phyloP scores from a whole-genome alignment of 352 stramenopile species.

The Pythium plurisporium region DNA sequence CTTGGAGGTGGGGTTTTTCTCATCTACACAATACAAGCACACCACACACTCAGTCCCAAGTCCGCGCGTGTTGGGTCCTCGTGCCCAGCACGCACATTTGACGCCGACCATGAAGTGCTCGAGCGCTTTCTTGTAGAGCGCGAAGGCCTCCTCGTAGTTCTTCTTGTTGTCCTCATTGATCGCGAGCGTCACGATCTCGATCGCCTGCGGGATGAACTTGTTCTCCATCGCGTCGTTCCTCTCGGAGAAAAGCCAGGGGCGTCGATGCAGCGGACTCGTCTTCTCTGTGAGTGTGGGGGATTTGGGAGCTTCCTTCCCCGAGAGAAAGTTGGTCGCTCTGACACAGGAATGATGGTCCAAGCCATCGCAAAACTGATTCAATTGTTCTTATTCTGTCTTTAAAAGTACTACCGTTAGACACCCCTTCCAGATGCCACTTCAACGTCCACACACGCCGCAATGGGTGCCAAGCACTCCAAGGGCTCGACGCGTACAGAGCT shows the following conservation, averaged over 20 bases:
- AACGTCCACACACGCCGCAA: no score
- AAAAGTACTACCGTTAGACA: constrained; percentile 15
- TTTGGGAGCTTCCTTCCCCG: no score
- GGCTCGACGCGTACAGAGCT: constrained; percentile 31
- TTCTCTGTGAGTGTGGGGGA: no score
- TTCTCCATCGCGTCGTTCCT: constrained; percentile 69
- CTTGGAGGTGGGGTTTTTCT: constrained; percentile 89
- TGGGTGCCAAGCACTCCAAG: constrained; percentile 61
- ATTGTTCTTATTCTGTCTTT: constrained; percentile 16
- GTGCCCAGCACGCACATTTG: constrained; percentile 78
- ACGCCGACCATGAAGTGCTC: constrained; percentile 89
- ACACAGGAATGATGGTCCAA: constrained; percentile 10
- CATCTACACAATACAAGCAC: constrained; percentile 39
- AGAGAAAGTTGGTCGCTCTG: background rate
- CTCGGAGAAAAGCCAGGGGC: background rate
- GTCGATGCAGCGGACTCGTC: no score
- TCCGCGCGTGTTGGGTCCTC: background rate
- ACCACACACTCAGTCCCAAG: no score
- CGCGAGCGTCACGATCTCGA: constrained; percentile 83
- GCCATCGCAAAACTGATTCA: constrained; percentile 9
- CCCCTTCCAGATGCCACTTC: constrained; percentile 11
- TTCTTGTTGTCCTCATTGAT: constrained; percentile 89
- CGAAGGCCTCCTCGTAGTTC: constrained; percentile 86
- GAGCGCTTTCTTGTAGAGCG: constrained; percentile 86
- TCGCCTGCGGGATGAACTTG: constrained; percentile 89